Base-by-base conservation (phyloP, 2,329 filamentous ascomycete species). In the Pyrenophora tritici-repentis region DNA sequence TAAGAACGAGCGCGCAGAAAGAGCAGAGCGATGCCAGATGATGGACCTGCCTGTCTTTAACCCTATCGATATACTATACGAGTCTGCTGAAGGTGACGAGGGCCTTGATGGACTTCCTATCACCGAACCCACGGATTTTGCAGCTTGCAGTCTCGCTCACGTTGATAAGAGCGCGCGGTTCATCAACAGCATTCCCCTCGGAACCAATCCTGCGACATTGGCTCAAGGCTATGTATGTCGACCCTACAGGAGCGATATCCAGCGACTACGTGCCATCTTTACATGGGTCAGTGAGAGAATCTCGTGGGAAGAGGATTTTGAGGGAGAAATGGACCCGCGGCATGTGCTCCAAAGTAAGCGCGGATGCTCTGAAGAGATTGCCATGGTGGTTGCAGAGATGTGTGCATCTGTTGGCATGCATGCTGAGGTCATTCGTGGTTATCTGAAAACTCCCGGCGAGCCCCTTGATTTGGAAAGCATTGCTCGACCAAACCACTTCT, bases 161-260 rank as follows among this genome's bases (percentile, higher is more conserved):
- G 94, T 99, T 1, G 94, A 99, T 78, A 99, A 99, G 75, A 96
- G 92, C 68, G 89, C 92, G 4, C 86, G 94, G 1, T 99, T 97
- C 72, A 83, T 97, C 57, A 89, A 85, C 67, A 91, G 84, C 61
- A 79, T 96, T 13, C 91, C 93, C 1, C 86, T 90, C 0, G 88
- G 87, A 75, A 91, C 89, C 0, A 96, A 89, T 13, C 86, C 93
- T 0, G 83, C 87, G 20, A 89, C 88, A 24, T 79, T 99, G 13
- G 91, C 94, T 0, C 94, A 94, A 50, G 90, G 88, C 1, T 96
- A 96, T 69, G 86, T 99, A 9, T 99, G 95, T 68, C 85, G 94
- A 22, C 95, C 94, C 0, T 96, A 97, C 72, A 84, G 92, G 53
- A 97, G 90, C 73, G 93, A 97, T 64, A 90, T 97, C 0, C 94